Evolutionary conservation across 805 yeast species (phyloP).

Genomic region (Hanseniaspora meyeri): DNA sequence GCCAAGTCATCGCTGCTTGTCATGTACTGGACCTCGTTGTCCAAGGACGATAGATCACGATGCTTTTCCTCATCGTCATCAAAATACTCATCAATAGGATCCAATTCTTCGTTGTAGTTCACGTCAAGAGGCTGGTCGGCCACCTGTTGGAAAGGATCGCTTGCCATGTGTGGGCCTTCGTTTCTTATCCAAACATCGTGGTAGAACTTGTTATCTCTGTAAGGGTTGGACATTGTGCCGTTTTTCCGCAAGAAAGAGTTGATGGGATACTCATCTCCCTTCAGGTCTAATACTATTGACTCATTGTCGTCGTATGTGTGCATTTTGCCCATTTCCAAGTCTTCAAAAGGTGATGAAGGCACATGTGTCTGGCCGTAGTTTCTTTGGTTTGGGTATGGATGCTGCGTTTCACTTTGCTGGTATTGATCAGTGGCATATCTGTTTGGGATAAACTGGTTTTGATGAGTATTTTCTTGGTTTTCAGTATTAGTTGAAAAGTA

Average conservation of each 20-base stretch:
- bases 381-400: not conserved
- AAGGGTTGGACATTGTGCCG: constrained; percentile 30
- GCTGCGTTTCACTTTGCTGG: not conserved
- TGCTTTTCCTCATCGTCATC: constrained; percentile 1
- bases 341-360: constrained; percentile 9
- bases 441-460: not conserved
- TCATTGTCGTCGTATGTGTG: not conserved
- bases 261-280: constrained; percentile 28
- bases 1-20: not conserved
- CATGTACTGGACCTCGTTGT: not conserved
- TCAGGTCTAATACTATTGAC: constrained; percentile 20
- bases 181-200: constrained; percentile 13
- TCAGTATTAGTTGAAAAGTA: not conserved
- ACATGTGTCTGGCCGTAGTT: constrained; percentile 11
- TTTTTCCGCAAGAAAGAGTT: constrained; percentile 26
- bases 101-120: not conserved
- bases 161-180: not conserved
- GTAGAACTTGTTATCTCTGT: constrained; percentile 15
- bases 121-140: not conserved
- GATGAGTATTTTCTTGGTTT: not conserved
- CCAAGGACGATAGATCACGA: not conserved
- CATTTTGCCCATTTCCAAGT: constrained; percentile 7
- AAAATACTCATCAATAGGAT: not conserved
- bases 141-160: constrained; percentile 6
- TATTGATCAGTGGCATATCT: not conserved